Evolutionary conservation across 2,329 filamentous ascomycete species (phyloP), one percentile per base, ranked within the genome.

Genomic region (Blastomyces parvus): DNA sequence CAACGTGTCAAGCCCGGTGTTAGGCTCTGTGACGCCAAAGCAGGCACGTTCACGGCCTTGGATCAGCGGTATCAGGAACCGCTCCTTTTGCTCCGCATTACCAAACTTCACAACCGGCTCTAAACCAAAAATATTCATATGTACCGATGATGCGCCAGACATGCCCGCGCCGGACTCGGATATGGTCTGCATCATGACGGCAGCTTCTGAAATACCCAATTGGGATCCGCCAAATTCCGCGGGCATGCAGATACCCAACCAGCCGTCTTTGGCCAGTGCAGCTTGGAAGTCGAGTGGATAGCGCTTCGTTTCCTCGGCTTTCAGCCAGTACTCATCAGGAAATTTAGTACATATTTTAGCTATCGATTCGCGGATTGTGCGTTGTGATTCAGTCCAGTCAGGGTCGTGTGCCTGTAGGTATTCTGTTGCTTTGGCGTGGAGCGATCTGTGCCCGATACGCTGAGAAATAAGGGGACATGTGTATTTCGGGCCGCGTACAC

Each of bases 11-110:
- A 89, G 94, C 64, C 91, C 91, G 74, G 96, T 91, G 75, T 96
- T 95, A 62, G 91, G 91, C 76, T 96, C 91, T 1, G 91, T 96
- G 70, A 96, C 77, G 27, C 91, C 91, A 77, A 96, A 96, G 67
- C 89, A 91, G 48, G 91, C 91, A 2, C 95, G 77, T 4, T 93
- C 76, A 72, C 90, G 88, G 17, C 91, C 91, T 74, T 89, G 89
- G 40, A 91, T 91, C 83, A 96, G 86, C 19, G 82, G 80, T 0
- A 90, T 90, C 17, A 96, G 78, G 69, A 90, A 91, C 67, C 84
- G 88, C 67, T 96, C 87, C 78, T 95, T 96, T 72, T 91, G 87
- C 77, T 96, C 91, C 70, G 87, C 78, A 22, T 87, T 86, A 2
- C 91, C 91, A 70, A 92, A 92, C 69, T 94, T 80, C 14, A 76